Evolutionary conservation across 2,329 filamentous ascomycete genomes (phyloP), one percentile per base, ranked within the genome.

Genomic region (Dryadomyces quercus-mongolicae): DNA sequence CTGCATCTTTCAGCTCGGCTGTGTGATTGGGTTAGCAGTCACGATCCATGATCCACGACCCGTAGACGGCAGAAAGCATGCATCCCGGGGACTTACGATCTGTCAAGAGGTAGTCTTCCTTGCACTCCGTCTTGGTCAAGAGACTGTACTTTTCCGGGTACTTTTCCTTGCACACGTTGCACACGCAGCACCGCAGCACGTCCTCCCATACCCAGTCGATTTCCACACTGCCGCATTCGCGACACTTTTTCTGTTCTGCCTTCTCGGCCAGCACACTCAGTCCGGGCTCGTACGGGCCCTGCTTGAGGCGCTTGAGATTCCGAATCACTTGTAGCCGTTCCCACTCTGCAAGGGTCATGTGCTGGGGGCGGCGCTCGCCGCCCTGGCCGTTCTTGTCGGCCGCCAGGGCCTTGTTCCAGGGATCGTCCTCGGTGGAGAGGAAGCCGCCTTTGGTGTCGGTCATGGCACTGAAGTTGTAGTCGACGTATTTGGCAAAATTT

Each of bases 391-490:
- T 16, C 61, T 59, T 70, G 52, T 77, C 67, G 60, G 71, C 55
- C 55, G 75, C 62, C 84, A 92, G 74, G 9, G 85, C 88, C 60
- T 85, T 85, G 65, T 95, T 95, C 66, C 85, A 82, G 1, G 93
- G 93, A 68, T 98, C 93, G 65, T 98, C 93, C 58, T 92, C 87
- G 1, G 81, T 78, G n/a, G 85, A 87, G 60, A 98, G 70, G 68
- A 98, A 98, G 0, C 93, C 93, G 58, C 93, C 93, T 66, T 96
- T 96, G 1, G 92, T 97, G 67, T 98, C 93, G 7, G 86, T 94
- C 90, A 98, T 97, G 70, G 92, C 86, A 66, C 87, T 92, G 70
- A 98, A 93, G 68, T 98, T 93, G 71, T 96, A 97, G 65, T 98
- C 93, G 64, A 98, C 91, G 66, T 86, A 97, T 67, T 93, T 92